Evolutionary conservation across 805 yeast genomes (phyloP).

Genomic region (Blastobotrys muscicola): DNA sequence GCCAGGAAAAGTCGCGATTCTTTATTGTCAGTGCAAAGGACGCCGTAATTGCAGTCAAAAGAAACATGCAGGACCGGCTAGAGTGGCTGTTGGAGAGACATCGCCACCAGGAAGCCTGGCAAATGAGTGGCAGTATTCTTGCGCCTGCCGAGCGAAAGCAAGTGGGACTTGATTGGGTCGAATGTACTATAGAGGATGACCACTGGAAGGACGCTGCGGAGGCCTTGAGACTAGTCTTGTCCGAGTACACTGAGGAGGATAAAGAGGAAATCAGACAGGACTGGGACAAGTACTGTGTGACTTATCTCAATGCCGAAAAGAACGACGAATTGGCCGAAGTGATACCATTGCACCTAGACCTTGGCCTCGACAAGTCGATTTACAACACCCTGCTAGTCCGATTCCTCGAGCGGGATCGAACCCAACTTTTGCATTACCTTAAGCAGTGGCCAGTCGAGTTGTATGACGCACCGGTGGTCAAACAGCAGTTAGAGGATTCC

Average conservation of each 20-base stretch:
- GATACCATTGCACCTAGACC: constrained; percentile 43
- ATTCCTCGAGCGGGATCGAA: constrained; percentile 34
- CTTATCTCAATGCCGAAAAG: constrained; percentile 41
- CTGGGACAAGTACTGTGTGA: constrained; percentile 60
- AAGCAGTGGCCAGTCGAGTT: constrained; percentile 48
- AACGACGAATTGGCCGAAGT: constrained; percentile 38
- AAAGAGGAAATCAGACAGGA: constrained; percentile 21
- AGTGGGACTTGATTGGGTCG: constrained; percentile 49
- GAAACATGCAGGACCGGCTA: constrained; percentile 59
- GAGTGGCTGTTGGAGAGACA: constrained; percentile 58
- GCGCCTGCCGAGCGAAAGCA: constrained; percentile 41
- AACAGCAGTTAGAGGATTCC: constrained; percentile 38
- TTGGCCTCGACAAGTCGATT: constrained; percentile 28
- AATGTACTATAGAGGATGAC: constrained; percentile 26
- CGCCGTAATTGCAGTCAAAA: constrained; percentile 64
- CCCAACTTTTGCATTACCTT: constrained; percentile 36
- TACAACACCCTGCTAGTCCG: constrained; percentile 42
- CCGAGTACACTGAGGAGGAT: constrained; percentile 21
- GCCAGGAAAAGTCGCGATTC: constrained; percentile 31
- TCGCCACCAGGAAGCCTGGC: constrained; percentile 65
- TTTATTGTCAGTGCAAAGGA: constrained; percentile 73
- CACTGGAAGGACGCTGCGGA: constrained; percentile 49
- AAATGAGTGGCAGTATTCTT: constrained; percentile 52
- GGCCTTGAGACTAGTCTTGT: constrained; percentile 37
- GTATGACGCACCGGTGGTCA: constrained; percentile 39